Percentiles rank a stretch among this genome's conserved stretches.
These are phyloP conservation scores for Dactylis glomerata DNA, from an alignment of 176 grass and related monocot species.

Conservation along the genomic window DNA sequence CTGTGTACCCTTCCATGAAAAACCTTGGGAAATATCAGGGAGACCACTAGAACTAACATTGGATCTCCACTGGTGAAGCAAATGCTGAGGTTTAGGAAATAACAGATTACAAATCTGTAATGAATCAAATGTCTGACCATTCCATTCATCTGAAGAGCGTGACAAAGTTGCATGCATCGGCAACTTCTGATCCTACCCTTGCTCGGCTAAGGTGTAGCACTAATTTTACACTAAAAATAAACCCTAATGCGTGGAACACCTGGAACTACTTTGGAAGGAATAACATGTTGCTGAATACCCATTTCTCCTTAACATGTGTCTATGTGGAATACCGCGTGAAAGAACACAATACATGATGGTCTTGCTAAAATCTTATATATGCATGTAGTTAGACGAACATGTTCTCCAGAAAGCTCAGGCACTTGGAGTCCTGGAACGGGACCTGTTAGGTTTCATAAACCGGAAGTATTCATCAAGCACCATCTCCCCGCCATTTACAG, in stretches of 20 bases:
- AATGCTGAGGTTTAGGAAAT: neutral
- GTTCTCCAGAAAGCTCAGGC: neutral
- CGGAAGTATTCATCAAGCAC: conserved; percentile 39
- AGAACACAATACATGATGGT: neutral
- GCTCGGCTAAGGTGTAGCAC: neutral
- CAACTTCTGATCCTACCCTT: neutral
- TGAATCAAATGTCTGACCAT: neutral
- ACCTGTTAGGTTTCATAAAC: conserved; percentile 43
- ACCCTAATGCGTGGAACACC: neutral
- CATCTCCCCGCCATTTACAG: conserved; percentile 56
- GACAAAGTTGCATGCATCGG: neutral
- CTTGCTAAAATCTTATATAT: neutral
- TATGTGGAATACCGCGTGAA: neutral
- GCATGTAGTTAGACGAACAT: neutral
- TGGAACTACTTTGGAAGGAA: neutral
- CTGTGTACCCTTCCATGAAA: neutral
- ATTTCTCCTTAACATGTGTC: neutral
- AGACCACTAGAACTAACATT: neutral
- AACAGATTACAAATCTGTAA: neutral
- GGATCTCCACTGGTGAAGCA: neutral
- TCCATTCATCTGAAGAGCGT: neutral
- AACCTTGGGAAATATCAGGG: neutral
- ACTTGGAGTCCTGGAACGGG: neutral
- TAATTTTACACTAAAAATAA: neutral
- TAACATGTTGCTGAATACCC: neutral